Evolutionary conservation across 2,329 filamentous ascomycete species (phyloP).

Genomic region (Cercospora nicotianae): DNA sequence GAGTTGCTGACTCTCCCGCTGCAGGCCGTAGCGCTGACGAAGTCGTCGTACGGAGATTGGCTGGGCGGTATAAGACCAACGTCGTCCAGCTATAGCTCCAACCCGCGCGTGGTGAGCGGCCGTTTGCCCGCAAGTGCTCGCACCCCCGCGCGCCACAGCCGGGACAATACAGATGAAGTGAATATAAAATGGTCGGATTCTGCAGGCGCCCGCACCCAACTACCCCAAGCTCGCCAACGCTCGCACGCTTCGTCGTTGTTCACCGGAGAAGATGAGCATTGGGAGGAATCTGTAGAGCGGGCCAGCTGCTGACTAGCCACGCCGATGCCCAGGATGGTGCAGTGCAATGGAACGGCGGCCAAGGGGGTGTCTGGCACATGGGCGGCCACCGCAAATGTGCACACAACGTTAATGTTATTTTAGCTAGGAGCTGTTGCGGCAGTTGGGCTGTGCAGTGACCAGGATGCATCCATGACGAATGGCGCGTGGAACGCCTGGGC

Average conservation of each 20-base stretch:
- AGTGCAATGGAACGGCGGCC: background rate
- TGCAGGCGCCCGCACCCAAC: conserved; percentile 11
- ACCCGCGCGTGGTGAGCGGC: background rate
- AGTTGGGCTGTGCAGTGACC: background rate
- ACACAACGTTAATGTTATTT: background rate
- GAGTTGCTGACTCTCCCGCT: background rate
- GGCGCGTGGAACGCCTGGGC: background rate
- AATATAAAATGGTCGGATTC: background rate
- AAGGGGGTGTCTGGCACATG: background rate
- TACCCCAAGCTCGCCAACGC: background rate
- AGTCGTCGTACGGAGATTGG: conserved; percentile 4
- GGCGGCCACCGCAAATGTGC: background rate
- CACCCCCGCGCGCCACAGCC: background rate
- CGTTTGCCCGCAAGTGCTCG: conserved; percentile 1
- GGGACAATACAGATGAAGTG: background rate
- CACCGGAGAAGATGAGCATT: background rate
- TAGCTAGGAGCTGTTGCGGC: conserved; percentile 2
- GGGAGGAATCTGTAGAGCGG: background rate
- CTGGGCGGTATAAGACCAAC: background rate
- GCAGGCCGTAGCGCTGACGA: background rate
- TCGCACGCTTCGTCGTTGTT: conserved; percentile 1
- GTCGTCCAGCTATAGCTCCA: conserved; percentile 12
- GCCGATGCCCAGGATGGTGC: background rate
- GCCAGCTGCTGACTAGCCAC: background rate
- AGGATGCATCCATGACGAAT: conserved; percentile 1